phyloP scores from a whole-genome alignment of 208 protist species.

The Trypanosoma boissoni region DNA sequence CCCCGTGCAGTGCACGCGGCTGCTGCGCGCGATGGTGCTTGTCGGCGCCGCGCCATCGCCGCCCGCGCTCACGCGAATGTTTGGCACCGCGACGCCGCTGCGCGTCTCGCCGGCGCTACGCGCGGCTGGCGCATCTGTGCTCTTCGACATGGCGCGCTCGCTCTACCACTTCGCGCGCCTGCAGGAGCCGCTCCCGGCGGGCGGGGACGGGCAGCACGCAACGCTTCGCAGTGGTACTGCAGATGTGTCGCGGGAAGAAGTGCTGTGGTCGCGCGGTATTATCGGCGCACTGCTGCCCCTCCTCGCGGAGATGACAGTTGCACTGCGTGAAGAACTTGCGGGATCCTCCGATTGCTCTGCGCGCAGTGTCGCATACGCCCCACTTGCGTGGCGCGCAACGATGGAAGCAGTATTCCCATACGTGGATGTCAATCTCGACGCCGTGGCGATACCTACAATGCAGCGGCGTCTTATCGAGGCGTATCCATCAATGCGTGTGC shows the following conservation, averaged over 20 bases:
- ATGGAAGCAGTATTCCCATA: conserved; percentile 48
- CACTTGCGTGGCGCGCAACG: conserved; percentile 56
- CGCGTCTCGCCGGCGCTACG: conserved; percentile 5
- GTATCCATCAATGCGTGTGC: conserved; percentile 24
- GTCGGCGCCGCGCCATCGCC: conserved; percentile 45
- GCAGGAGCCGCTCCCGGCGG: no score
- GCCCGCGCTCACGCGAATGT: conserved; percentile 28
- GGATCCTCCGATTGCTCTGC: background rate
- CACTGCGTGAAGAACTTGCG: conserved; percentile 5
- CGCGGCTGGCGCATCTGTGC: conserved; percentile 32
- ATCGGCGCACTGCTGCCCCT: conserved; percentile 42
- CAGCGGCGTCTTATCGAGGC: conserved; percentile 31
- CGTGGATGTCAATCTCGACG: conserved; percentile 44
- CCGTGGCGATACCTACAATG: conserved; percentile 23
- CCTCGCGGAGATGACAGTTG: conserved; percentile 23
- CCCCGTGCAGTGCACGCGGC: conserved; percentile 44
- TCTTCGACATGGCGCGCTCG: conserved; percentile 73
- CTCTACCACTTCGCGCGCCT: conserved; percentile 53
- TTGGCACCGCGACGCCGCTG: conserved; percentile 12
- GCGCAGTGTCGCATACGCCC: conserved; percentile 27
- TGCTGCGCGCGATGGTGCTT: conserved; percentile 57
- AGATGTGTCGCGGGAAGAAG: conserved; percentile 9
- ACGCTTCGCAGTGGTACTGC: conserved; percentile 24
- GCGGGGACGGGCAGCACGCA: no score
- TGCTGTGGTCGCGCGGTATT: conserved; percentile 44